These are phyloP conservation scores for Backusella sp. DNA, from an alignment of 192 early-diverging fungal genomes.

Conservation along the genomic window DNA sequence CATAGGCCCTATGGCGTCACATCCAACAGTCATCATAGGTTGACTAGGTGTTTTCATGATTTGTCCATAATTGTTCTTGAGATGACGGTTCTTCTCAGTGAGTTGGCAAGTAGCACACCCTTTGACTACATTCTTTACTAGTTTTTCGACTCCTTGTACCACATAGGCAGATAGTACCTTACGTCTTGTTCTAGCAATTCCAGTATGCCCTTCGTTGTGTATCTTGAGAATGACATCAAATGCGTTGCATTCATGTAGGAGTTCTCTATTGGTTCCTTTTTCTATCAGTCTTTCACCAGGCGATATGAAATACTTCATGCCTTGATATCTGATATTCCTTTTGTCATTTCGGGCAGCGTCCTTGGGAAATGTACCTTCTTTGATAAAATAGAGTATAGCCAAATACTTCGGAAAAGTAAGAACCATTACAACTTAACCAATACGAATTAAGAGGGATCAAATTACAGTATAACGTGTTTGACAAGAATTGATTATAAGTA, in stretches of 20 bases:
- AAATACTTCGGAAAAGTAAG: background rate
- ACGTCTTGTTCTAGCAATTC: background rate
- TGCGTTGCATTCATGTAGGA: background rate
- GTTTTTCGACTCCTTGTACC: background rate
- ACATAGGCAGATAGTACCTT: background rate
- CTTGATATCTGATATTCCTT: background rate
- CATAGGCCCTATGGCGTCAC: constrained; percentile 14
- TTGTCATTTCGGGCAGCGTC: background rate
- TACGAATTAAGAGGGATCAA: too few species aligned
- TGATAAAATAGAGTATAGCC: background rate
- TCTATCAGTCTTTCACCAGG: background rate
- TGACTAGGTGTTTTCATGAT: background rate
- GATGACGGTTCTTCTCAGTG: background rate
- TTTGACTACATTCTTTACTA: background rate
- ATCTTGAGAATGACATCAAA: background rate
- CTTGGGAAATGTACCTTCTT: background rate
- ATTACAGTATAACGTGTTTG: too few species aligned
- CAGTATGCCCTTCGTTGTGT: background rate
- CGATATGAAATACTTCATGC: background rate
- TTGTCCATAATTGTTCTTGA: background rate
- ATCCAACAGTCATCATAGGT: background rate
- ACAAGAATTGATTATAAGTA: too few species aligned
- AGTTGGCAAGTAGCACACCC: background rate
- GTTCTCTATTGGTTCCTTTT: background rate
- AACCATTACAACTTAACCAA: background rate